A percentile compares a stretch with the other conserved stretches of the same genome.
These are phyloP conservation scores for Malania oleifera DNA, from an alignment of 164 flowering plant species.

Conservation along the genomic window DNA sequence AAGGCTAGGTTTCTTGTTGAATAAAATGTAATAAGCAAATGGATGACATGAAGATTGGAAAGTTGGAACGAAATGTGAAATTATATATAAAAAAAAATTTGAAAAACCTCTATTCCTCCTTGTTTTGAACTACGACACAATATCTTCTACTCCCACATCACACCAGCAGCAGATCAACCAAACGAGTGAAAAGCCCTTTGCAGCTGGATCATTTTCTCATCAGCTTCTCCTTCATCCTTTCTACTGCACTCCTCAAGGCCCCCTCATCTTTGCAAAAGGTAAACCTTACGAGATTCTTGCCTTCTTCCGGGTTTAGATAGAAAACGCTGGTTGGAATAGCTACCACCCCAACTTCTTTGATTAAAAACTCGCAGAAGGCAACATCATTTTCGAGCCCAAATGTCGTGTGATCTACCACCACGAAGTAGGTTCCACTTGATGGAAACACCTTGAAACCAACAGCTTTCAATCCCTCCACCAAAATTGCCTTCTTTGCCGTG, in stretches of 20 bases:
- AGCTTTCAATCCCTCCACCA: constrained; percentile 76
- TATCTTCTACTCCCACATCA: no score
- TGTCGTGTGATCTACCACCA: constrained; percentile 90
- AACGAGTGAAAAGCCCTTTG: no score
- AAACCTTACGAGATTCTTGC: constrained; percentile 90
- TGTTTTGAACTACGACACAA: no score
- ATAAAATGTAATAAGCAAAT: no score
- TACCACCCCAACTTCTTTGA: constrained; percentile 89
- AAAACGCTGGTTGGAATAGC: constrained; percentile 96
- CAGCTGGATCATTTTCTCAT: constrained; percentile 24
- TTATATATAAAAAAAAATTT: no score
- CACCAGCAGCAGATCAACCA: no score
- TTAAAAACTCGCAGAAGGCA: constrained; percentile 89
- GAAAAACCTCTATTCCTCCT: no score
- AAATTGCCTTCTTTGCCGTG: constrained; percentile 63
- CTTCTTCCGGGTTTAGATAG: constrained; percentile 87
- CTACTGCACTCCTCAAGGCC: constrained; percentile 75
- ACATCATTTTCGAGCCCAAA: constrained; percentile 77
- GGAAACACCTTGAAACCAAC: constrained; percentile 83
- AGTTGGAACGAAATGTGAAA: no score
- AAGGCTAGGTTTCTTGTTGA: no score
- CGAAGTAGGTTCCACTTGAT: constrained; percentile 94
- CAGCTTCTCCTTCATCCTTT: constrained; percentile 84
- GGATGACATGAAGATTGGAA: no score
- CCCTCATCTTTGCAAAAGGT: constrained; percentile 97